Conservation (phyloP, 2,329 filamentous ascomycete species). For the Didymella pomorum region DNA sequence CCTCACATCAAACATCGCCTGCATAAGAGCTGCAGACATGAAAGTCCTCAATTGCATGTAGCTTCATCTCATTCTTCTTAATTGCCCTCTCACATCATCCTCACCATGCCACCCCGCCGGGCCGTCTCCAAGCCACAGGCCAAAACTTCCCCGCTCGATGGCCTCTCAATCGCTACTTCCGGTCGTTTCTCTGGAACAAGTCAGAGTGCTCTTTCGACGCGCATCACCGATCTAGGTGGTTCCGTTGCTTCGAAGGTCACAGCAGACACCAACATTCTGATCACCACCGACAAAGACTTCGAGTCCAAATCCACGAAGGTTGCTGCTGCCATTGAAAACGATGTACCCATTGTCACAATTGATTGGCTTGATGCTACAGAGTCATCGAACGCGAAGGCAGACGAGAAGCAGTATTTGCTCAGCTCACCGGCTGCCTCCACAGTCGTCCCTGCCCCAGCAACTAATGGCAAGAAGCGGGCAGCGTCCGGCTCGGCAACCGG, state of each 20-base stretch:
- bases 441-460: conserved; percentile 15
- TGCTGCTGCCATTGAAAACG: conserved; percentile 56
- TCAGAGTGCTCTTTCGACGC: conserved; percentile 60
- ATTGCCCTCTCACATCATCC: conserved; percentile 17
- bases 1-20: conserved; percentile 3
- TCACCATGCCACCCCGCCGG: conserved; percentile 36
- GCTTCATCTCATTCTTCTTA: conserved; percentile 13
- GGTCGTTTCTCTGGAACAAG: conserved; percentile 66
- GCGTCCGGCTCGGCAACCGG: conserved; percentile 36
- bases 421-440: conserved; percentile 11
- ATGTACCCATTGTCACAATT: conserved; percentile 64
- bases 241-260: conserved; percentile 58
- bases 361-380: conserved; percentile 70
- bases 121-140: conserved; percentile 28
- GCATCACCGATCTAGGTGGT: conserved; percentile 61
- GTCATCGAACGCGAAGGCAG: conserved; percentile 50
- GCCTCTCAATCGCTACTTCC: conserved; percentile 64
- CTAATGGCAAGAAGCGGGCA: conserved; percentile 45
- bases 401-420: conserved; percentile 52
- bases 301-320: conserved; percentile 62
- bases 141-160: conserved; percentile 54
- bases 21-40: conserved; percentile 18
- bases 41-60: conserved; percentile 13
- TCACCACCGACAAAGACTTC: conserved; percentile 64
- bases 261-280: conserved; percentile 62